These are phyloP conservation scores for Phoma sp. DNA, from an alignment of 2,329 filamentous ascomycete genomes.

Conservation along the genomic window DNA sequence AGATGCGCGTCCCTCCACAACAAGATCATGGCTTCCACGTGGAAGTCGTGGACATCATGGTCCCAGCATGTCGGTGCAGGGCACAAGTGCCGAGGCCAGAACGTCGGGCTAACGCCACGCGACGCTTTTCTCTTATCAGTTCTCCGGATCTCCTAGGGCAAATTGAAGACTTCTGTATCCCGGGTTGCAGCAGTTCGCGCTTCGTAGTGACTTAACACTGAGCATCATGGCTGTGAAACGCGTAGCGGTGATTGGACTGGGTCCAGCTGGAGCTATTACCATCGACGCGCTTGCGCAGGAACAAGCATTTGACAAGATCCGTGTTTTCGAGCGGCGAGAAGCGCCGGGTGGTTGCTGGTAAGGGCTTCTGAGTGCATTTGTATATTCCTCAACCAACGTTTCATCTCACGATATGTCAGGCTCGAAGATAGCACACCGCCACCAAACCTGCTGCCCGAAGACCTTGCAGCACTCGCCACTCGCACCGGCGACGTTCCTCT, in stretches of 20 bases:
- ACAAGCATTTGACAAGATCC: conserved; percentile 63
- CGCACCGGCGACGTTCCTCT: conserved; percentile 29
- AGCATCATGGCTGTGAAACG: conserved; percentile 32
- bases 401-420: conserved; percentile 20
- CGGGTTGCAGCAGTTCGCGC: background rate
- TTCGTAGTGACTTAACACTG: background rate
- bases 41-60: background rate
- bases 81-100: background rate
- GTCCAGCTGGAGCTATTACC: conserved; percentile 65
- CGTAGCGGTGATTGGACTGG: conserved; percentile 67
- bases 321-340: conserved; percentile 68
- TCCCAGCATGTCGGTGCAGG: background rate
- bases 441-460: conserved; percentile 28
- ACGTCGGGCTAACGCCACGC: conserved; percentile 7
- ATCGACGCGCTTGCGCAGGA: conserved; percentile 67
- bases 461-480: conserved; percentile 26
- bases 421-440: conserved; percentile 29
- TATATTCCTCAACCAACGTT: background rate
- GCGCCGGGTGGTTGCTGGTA: conserved; percentile 68
- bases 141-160: conserved; percentile 1
- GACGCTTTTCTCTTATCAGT: conserved; percentile 10
- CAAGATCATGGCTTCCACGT: background rate
- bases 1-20: conserved; percentile 1
- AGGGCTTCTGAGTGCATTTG: conserved; percentile 22
- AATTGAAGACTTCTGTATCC: background rate